Evolutionary conservation across 2,329 filamentous ascomycete genomes (phyloP).

Genomic region (Dothidotthia symphoricarpi): DNA sequence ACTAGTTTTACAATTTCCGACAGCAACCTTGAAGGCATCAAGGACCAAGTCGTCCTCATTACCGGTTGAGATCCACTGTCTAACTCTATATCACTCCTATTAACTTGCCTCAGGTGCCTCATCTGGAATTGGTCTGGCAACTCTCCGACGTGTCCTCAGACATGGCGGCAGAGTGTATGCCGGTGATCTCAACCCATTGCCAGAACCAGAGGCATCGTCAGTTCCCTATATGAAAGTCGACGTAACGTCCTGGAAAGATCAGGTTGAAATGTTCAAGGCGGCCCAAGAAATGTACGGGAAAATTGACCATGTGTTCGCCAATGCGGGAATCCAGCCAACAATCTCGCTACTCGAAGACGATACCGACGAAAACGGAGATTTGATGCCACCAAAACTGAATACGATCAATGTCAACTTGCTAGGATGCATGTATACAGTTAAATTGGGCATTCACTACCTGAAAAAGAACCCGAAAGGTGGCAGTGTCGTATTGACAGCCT

Average conservation of each 20-base stretch:
- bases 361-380: constrained; percentile 29
- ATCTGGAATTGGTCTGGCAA: constrained; percentile 61
- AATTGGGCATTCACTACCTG: constrained; percentile 30
- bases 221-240: constrained; percentile 30
- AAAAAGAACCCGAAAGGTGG: constrained; percentile 26
- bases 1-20: constrained; percentile 49
- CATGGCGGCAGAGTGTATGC: constrained; percentile 57
- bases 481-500: constrained; percentile 35
- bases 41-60: constrained; percentile 54
- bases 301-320: constrained; percentile 49
- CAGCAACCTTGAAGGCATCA: constrained; percentile 45
- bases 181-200: constrained; percentile 52
- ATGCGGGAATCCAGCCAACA: constrained; percentile 29
- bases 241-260: constrained; percentile 50
- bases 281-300: constrained; percentile 44
- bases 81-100: not conserved
- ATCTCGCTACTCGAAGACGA: constrained; percentile 29
- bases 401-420: constrained; percentile 32
- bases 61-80: constrained; percentile 45
- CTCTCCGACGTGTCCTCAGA: constrained; percentile 52
- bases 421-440: constrained; percentile 32
- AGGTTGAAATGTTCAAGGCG: constrained; percentile 53
- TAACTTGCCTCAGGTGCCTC: constrained; percentile 48
- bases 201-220: constrained; percentile 21
- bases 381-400: constrained; percentile 25